A percentile compares a stretch with the other conserved stretches of the same genome.
These are phyloP conservation scores for Anisodus tanguticus DNA, from an alignment of 257 asterid genomes.

Conservation along the genomic window DNA sequence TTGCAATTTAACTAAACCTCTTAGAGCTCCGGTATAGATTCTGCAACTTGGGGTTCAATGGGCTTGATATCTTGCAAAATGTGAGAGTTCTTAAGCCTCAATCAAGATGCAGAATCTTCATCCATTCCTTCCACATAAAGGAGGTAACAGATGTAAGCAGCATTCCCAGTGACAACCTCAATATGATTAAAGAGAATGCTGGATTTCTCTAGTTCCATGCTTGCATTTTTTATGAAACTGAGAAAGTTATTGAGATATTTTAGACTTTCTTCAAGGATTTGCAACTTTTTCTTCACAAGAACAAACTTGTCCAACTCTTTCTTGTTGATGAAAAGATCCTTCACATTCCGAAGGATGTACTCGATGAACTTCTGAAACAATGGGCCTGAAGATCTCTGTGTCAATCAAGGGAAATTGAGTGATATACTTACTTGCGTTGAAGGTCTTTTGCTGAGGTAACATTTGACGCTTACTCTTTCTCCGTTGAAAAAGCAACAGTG, in stretches of 20 bases:
- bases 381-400: neutral
- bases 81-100: neutral
- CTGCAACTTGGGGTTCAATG: neutral
- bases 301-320: constrained; percentile 1
- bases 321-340: neutral
- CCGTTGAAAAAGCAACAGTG: neutral
- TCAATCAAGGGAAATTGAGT: neutral
- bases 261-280: neutral
- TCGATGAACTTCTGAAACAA: neutral
- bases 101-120: neutral
- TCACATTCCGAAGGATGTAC: constrained; percentile 3
- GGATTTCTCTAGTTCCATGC: neutral
- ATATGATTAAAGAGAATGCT: neutral
- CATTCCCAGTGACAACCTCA: neutral
- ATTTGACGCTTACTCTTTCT: neutral
- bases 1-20: neutral
- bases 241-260: neutral
- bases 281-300: neutral
- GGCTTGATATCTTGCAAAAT: neutral
- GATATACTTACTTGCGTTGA: neutral
- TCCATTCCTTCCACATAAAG: neutral
- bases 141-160: neutral
- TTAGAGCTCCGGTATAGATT: neutral
- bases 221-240: neutral
- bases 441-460: neutral